phyloP scores from a whole-genome alignment of 495 filamentous ascomycete genomes.

The Penicillium psychrofluorescens region DNA sequence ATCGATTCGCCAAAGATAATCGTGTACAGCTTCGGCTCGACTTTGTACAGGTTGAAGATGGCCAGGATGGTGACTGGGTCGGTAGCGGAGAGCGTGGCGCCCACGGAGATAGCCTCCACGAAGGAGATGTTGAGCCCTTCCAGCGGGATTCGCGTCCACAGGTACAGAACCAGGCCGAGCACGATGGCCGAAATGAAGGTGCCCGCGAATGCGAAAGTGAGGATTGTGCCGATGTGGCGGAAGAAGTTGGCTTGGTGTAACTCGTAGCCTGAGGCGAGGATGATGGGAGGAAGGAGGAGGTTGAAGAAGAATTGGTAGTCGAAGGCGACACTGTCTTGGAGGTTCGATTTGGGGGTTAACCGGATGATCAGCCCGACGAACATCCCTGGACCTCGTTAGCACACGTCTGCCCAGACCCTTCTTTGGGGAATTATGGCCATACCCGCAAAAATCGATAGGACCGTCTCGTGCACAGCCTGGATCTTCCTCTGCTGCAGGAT shows the following conservation, averaged over 20 bases:
- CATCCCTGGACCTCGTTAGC: conserved; percentile 60
- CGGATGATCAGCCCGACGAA: conserved; percentile 86
- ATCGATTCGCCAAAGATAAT: conserved; percentile 98
- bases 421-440: conserved; percentile 15
- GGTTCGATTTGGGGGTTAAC: conserved; percentile 66
- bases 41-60: conserved; percentile 98
- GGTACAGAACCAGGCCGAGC: conserved; percentile 74
- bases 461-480: conserved; percentile 95
- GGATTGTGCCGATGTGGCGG: conserved; percentile 92
- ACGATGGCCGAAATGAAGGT: conserved; percentile 96
- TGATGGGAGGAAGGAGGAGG: conserved; percentile 92
- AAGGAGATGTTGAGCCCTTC: conserved; percentile 81
- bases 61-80: conserved; percentile 96
- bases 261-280: conserved; percentile 94
- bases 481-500: conserved; percentile 90
- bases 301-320: conserved; percentile 99
- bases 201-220: conserved; percentile 97
- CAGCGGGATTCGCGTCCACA: conserved; percentile 81
- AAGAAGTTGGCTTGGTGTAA: conserved; percentile 98
- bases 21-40: conserved; percentile 96
- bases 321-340: conserved; percentile 85
- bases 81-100: conserved; percentile 91
- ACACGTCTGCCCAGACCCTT: neutral
- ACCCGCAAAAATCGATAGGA: conserved; percentile 97
- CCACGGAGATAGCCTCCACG: conserved; percentile 91